Percentiles rank a stretch among this genome's conserved stretches.
Evolutionary conservation across 1,139 yeast genomes (phyloP).

Genomic region (Blastobotrys proliferans): DNA sequence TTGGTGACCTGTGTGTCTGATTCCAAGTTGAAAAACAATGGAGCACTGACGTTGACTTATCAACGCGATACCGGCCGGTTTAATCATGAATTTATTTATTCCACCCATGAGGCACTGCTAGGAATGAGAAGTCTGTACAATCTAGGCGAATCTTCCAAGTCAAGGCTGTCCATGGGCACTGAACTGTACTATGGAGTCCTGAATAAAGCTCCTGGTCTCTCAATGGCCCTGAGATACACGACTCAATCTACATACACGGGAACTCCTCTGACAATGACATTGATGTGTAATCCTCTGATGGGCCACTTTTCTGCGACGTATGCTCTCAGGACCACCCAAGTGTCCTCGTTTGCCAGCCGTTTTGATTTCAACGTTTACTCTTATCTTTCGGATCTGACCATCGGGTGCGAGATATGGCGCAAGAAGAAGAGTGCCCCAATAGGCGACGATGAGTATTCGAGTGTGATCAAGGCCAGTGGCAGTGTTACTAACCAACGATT

Average conservation of each 20-base stretch:
- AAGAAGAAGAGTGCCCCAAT: constrained; percentile 13
- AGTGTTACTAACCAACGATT: constrained; percentile 60
- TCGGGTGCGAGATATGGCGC: constrained; percentile 80
- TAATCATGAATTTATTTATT: constrained; percentile 73
- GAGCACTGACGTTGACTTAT: constrained; percentile 62
- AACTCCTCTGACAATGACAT: constrained; percentile 82
- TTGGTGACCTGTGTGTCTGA: constrained; percentile 72
- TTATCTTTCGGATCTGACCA: constrained; percentile 77
- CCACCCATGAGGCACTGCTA: constrained; percentile 84
- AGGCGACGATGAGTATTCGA: constrained; percentile 41
- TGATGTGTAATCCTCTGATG: constrained; percentile 82
- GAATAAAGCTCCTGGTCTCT: constrained; percentile 64
- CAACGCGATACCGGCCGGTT: constrained; percentile 65
- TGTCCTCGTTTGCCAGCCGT: constrained; percentile 75
- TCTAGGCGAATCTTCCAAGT: constrained; percentile 40
- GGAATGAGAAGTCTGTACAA: constrained; percentile 81
- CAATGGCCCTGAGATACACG: constrained; percentile 79
- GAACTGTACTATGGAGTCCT: constrained; percentile 88
- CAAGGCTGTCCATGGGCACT: constrained; percentile 67
- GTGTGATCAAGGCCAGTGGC: constrained; percentile 73
- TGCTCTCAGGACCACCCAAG: constrained; percentile 73
- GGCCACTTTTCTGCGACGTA: constrained; percentile 90
- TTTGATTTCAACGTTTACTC: constrained; percentile 91
- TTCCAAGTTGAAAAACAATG: constrained; percentile 53
- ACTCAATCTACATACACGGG: constrained; percentile 85